phyloP scores from a whole-genome alignment of 108 stramenopile species.

The Cylindrotheca closterium region DNA sequence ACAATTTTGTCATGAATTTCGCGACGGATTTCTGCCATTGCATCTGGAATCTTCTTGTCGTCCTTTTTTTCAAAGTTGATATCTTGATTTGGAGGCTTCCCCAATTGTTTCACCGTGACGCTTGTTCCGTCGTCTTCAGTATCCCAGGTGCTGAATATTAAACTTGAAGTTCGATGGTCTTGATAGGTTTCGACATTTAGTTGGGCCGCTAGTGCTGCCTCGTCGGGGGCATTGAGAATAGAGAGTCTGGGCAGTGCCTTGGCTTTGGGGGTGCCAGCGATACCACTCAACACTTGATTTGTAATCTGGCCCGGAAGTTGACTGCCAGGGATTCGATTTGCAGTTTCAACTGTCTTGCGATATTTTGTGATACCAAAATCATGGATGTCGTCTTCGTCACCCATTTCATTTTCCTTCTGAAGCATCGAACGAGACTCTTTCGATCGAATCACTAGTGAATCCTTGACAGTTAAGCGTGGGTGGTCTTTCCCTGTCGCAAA shows the following conservation, averaged over 20 bases:
- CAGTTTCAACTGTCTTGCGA: background rate
- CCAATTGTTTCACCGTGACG: background rate
- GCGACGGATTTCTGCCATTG: constrained; percentile 16
- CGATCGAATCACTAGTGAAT: constrained; percentile 17
- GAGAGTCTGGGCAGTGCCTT: background rate
- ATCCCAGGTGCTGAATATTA: too few relatives aligned
- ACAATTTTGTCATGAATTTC: constrained; percentile 25
- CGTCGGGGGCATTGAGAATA: background rate
- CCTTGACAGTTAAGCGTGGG: constrained; percentile 25
- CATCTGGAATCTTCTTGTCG: constrained; percentile 18
- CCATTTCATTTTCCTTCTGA: background rate
- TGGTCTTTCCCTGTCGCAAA: constrained; percentile 16
- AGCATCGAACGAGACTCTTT: constrained; percentile 9
- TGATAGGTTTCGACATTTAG: background rate
- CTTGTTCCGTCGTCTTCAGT: background rate
- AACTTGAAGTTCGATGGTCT: background rate
- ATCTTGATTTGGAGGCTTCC: constrained; percentile 34
- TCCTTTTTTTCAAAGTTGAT: constrained; percentile 14
- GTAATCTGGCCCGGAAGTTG: background rate
- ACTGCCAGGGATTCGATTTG: background rate
- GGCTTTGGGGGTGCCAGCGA: background rate
- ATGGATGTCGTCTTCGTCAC: constrained; percentile 4
- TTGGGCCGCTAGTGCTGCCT: background rate
- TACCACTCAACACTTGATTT: background rate
- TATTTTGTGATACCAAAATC: constrained; percentile 8